Evolutionary conservation across 352 stramenopile genomes (phyloP).

Genomic region (Phytopythium aichiense): DNA sequence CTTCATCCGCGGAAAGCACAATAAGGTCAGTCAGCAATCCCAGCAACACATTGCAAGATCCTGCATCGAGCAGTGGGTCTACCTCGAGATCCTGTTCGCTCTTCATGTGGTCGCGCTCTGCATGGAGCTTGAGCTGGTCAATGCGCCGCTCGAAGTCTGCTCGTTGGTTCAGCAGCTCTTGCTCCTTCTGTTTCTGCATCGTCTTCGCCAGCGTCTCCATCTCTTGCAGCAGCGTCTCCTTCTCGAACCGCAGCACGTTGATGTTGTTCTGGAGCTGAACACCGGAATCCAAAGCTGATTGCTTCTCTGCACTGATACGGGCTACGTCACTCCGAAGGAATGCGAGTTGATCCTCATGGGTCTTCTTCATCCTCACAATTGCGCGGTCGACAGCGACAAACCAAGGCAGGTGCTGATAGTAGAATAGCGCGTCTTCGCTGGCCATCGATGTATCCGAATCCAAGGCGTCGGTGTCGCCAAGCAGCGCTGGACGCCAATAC

Average conservation of each 20-base stretch:
- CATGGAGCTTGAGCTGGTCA: conserved; percentile 49
- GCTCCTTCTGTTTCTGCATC: conserved; percentile 45
- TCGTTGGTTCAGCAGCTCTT: conserved; percentile 46
- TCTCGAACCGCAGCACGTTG: conserved; percentile 64
- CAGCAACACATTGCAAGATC: background rate
- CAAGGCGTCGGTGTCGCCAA: background rate
- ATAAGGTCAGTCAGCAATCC: background rate
- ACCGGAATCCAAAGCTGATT: conserved; percentile 22
- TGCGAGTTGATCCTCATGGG: conserved; percentile 16
- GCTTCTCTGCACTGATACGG: conserved; percentile 21
- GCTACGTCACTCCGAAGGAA: conserved; percentile 21
- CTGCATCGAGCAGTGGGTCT: background rate
- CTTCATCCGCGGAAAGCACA: conserved; percentile 10
- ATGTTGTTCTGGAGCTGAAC: conserved; percentile 41
- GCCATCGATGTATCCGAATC: conserved; percentile 5
- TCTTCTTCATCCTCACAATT: conserved; percentile 31
- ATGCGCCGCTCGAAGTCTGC: conserved; percentile 48
- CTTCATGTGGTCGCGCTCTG: conserved; percentile 46
- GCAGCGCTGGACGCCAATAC: conserved; percentile 1
- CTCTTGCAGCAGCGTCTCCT: conserved; percentile 57
- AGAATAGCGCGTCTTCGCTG: conserved; percentile 13
- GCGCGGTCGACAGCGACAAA: conserved; percentile 34
- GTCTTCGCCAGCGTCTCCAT: conserved; percentile 51
- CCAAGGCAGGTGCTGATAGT: conserved; percentile 54
- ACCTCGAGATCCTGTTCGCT: conserved; percentile 52